Conservation (phyloP, 148 eudicot genomes). For the Nepenthes gracilis region DNA sequence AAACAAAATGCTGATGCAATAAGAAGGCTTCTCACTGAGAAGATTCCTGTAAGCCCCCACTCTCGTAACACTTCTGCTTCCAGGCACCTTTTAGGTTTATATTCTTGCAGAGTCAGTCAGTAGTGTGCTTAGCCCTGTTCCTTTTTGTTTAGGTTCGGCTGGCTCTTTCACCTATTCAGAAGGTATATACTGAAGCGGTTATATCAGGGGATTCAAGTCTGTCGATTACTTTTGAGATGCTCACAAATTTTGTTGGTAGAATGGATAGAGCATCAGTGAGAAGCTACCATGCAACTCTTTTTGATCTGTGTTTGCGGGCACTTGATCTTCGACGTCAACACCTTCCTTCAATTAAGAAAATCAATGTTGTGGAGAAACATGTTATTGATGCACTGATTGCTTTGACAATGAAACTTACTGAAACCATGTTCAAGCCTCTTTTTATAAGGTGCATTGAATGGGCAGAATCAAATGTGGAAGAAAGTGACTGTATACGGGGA, state of each 20-base stretch:
- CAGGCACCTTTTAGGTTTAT: neutral
- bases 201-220: slow-evolving; percentile 57
- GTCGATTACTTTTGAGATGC: slow-evolving; percentile 55
- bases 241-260: slow-evolving; percentile 37
- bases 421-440: slow-evolving; percentile 89
- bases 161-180: slow-evolving; percentile 55
- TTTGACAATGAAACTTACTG: slow-evolving; percentile 88
- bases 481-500: slow-evolving; percentile 16
- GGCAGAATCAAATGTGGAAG: slow-evolving; percentile 47
- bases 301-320: slow-evolving; percentile 65
- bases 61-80: neutral
- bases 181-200: slow-evolving; percentile 57
- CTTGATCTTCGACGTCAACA: slow-evolving; percentile 83
- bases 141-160: slow-evolving; percentile 48
- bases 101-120: neutral
- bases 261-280: slow-evolving; percentile 70
- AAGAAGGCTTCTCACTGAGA: slow-evolving; percentile 57
- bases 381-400: slow-evolving; percentile 48
- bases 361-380: slow-evolving; percentile 54
- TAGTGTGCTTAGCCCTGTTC: slow-evolving; percentile 4
- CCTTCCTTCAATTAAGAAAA: slow-evolving; percentile 34
- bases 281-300: slow-evolving; percentile 50
- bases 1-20: slow-evolving; percentile 60
- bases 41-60: slow-evolving; percentile 46
- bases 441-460: slow-evolving; percentile 78